Evolutionary conservation across 495 filamentous ascomycete species (phyloP).

Genomic region (Penicillium malachiteum): DNA sequence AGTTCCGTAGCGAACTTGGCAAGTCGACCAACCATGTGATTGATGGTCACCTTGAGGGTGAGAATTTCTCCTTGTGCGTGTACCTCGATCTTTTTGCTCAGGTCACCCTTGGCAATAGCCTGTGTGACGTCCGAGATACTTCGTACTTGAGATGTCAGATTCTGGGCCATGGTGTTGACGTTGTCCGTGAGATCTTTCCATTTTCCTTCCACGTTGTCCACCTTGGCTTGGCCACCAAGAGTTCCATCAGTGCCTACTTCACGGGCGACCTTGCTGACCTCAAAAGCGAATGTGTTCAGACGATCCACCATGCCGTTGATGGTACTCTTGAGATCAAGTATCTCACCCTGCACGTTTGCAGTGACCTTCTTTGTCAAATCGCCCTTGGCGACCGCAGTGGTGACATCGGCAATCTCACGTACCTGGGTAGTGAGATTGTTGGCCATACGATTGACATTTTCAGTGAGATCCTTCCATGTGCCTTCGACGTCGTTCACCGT

Average conservation of each 20-base stretch:
- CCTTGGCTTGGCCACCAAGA: conserved; percentile 91
- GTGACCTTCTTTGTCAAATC: conserved; percentile 95
- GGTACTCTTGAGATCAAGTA: conserved; percentile 90
- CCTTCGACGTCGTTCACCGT: conserved; percentile 97
- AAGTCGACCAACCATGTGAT: conserved; percentile 97
- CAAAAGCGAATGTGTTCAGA: conserved; percentile 93
- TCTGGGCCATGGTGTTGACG: conserved; percentile 83
- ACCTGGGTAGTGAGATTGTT: conserved; percentile 98
- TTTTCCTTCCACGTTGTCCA: conserved; percentile 97
- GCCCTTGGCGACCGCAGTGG: conserved; percentile 91
- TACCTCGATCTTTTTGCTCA: conserved; percentile 95
- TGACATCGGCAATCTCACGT: conserved; percentile 97
- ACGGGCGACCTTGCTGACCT: conserved; percentile 97
- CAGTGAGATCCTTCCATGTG: conserved; percentile 94
- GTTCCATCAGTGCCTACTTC: conserved; percentile 98
- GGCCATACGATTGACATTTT: conserved; percentile 98
- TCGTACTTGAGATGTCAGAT: conserved; percentile 91
- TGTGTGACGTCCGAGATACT: conserved; percentile 97
- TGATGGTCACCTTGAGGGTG: conserved; percentile 94
- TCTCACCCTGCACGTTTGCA: conserved; percentile 95
- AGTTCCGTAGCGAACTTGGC: conserved; percentile 97
- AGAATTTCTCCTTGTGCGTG: conserved; percentile 94
- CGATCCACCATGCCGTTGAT: conserved; percentile 99
- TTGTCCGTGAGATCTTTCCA: conserved; percentile 99
- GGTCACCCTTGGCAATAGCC: conserved; percentile 90